These are phyloP conservation scores for Solanum lignicaule DNA, from an alignment of 257 asterid genomes.

Conservation along the genomic window DNA sequence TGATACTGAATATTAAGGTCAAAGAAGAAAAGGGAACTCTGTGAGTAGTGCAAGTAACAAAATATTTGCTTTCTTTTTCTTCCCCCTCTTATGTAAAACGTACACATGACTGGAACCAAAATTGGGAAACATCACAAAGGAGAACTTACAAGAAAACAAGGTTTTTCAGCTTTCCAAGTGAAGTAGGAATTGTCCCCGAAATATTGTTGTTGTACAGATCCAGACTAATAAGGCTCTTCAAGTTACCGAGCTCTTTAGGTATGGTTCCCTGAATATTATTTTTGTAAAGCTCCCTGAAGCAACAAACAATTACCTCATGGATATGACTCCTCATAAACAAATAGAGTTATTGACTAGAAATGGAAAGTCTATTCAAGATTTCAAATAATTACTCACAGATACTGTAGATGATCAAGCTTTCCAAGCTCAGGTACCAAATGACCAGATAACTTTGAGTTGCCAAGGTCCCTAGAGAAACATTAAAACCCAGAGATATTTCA, in stretches of 20 bases:
- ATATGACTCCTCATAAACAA: not conserved
- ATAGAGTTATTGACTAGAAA: not conserved
- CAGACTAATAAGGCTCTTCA: slow-evolving; percentile 86
- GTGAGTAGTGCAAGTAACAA: not conserved
- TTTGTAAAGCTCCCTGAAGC: slow-evolving; percentile 77
- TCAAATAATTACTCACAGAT: slow-evolving; percentile 42
- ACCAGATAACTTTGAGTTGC: slow-evolving; percentile 67
- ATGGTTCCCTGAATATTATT: slow-evolving; percentile 74
- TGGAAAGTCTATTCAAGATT: not conserved
- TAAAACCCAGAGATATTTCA: not conserved
- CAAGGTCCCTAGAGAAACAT: slow-evolving; percentile 50
- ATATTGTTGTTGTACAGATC: slow-evolving; percentile 88
- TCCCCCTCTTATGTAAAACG: not conserved
- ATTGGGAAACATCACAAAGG: not conserved
- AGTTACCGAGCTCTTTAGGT: slow-evolving; percentile 75
- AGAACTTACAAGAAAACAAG: slow-evolving; percentile 83
- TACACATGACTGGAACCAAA: not conserved
- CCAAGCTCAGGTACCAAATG: slow-evolving; percentile 67
- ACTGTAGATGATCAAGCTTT: slow-evolving; percentile 59
- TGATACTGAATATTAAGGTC: not conserved
- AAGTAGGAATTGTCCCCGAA: slow-evolving; percentile 62
- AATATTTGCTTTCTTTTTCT: not conserved
- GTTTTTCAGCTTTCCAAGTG: slow-evolving; percentile 68
- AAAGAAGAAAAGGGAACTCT: not conserved
- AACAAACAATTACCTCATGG: slow-evolving; percentile 1